Percentiles rank a stretch among this genome's conserved stretches.
Evolutionary conservation across 2,329 filamentous ascomycete genomes (phyloP).

Genomic region (Cyclaneusma minus): DNA sequence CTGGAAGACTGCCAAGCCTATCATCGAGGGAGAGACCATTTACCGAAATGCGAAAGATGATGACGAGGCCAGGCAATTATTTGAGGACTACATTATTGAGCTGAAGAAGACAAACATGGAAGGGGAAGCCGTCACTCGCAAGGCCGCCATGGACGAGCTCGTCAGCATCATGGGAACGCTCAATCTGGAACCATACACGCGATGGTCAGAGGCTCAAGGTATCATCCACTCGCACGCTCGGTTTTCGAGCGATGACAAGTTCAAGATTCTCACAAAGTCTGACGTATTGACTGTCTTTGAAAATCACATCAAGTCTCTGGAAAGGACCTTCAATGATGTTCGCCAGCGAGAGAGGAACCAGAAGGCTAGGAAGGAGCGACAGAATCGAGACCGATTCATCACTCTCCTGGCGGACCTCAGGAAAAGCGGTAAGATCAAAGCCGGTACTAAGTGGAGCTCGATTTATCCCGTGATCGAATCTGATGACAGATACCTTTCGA

Average conservation of each 20-base stretch:
- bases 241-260: slow-evolving; percentile 71
- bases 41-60: slow-evolving; percentile 87
- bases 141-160: slow-evolving; percentile 72
- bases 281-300: slow-evolving; percentile 90
- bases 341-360: slow-evolving; percentile 75
- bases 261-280: slow-evolving; percentile 69
- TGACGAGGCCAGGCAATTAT: slow-evolving; percentile 72
- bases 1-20: slow-evolving; percentile 90
- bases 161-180: slow-evolving; percentile 63
- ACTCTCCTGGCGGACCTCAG: slow-evolving; percentile 61
- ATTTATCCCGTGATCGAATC: slow-evolving; percentile 59
- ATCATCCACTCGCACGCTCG: slow-evolving; percentile 63
- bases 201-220: slow-evolving; percentile 81
- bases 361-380: slow-evolving; percentile 69
- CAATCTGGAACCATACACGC: slow-evolving; percentile 80
- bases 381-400: slow-evolving; percentile 69
- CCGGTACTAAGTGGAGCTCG: slow-evolving; percentile 79
- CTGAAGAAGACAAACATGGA: slow-evolving; percentile 71
- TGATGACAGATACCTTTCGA: slow-evolving; percentile 69
- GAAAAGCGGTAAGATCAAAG: slow-evolving; percentile 67
- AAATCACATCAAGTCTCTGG: slow-evolving; percentile 83
- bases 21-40: slow-evolving; percentile 88
- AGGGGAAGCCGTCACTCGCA: slow-evolving; percentile 54
- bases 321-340: slow-evolving; percentile 80
- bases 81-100: slow-evolving; percentile 81